Conservation (phyloP, 2,329 filamentous ascomycete species). For the Ophiostoma ulmi region DNA sequence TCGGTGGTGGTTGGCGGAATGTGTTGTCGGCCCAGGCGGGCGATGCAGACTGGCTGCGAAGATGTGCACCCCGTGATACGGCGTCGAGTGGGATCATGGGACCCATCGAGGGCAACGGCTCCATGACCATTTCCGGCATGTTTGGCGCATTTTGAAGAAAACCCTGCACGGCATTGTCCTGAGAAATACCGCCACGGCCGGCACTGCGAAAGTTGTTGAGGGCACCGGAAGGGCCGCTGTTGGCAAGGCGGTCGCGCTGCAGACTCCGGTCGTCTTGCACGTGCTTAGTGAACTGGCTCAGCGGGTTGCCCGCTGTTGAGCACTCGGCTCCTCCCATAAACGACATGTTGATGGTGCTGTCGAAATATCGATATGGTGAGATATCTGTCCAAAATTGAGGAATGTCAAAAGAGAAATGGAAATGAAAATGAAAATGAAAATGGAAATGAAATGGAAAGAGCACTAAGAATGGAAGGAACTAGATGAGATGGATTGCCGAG, state of each 20-base stretch:
- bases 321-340: conserved; percentile 95
- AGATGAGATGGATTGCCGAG: neutral
- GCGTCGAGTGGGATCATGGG: conserved; percentile 44
- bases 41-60: conserved; percentile 50
- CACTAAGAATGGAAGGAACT: neutral
- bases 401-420: neutral
- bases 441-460: neutral
- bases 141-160: conserved; percentile 76
- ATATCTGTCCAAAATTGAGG: neutral
- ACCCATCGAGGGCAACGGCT: conserved; percentile 38
- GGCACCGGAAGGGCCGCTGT: conserved; percentile 32
- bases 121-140: conserved; percentile 51
- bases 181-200: conserved; percentile 60
- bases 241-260: conserved; percentile 82
- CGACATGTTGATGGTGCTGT: conserved; percentile 59
- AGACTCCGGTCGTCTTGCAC: conserved; percentile 93
- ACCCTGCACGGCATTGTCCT: conserved; percentile 90
- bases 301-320: conserved; percentile 90
- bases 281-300: conserved; percentile 96
- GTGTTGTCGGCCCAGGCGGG: conserved; percentile 51
- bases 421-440: neutral
- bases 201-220: conserved; percentile 73
- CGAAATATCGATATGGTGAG: neutral
- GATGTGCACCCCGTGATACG: conserved; percentile 43
- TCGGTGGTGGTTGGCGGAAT: conserved; percentile 55